Evolutionary conservation across 2,329 filamentous ascomycete species (phyloP).

Genomic region (Lojkania enalia): DNA sequence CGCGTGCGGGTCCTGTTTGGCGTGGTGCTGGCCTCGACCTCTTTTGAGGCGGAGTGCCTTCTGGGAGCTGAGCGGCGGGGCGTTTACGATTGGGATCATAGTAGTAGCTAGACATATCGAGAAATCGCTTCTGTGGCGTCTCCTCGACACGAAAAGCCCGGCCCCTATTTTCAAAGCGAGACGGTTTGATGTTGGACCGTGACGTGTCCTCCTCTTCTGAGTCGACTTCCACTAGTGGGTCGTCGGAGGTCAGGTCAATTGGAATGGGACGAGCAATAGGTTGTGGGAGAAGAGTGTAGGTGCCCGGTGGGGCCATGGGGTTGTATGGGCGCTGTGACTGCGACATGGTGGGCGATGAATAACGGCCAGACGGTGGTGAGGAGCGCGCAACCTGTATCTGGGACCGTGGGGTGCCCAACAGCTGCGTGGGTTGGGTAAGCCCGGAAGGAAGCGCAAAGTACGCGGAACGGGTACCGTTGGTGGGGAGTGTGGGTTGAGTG

Average conservation of each 20-base stretch:
- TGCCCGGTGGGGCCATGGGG: constrained; percentile 76
- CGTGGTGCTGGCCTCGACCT: constrained; percentile 25
- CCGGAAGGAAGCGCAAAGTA: constrained; percentile 25
- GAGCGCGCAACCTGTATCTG: constrained; percentile 85
- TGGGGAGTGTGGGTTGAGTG: background rate
- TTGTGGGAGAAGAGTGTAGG: constrained; percentile 63
- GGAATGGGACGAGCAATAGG: constrained; percentile 44
- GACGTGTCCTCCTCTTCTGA: constrained; percentile 52
- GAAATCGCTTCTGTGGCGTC: constrained; percentile 38
- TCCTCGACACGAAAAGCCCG: constrained; percentile 34
- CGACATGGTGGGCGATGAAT: constrained; percentile 47
- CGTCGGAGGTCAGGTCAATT: constrained; percentile 52
- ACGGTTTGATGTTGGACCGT: constrained; percentile 62
- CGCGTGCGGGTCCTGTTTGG: constrained; percentile 39
- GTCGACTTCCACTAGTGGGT: constrained; percentile 53
- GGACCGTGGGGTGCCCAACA: constrained; percentile 46
- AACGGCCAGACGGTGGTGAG: constrained; percentile 63
- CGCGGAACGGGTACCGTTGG: constrained; percentile 27
- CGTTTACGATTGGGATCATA: constrained; percentile 36
- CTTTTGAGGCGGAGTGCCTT: constrained; percentile 26
- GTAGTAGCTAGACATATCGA: constrained; percentile 30
- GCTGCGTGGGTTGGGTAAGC: constrained; percentile 52
- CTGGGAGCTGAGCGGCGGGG: constrained; percentile 20
- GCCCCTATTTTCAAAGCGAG: constrained; percentile 52
- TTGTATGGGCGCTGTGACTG: constrained; percentile 50